Percentiles rank a stretch among this genome's conserved stretches.
Conservation (phyloP, 768 basidiomycete species). For the Suillus paluster region DNA sequence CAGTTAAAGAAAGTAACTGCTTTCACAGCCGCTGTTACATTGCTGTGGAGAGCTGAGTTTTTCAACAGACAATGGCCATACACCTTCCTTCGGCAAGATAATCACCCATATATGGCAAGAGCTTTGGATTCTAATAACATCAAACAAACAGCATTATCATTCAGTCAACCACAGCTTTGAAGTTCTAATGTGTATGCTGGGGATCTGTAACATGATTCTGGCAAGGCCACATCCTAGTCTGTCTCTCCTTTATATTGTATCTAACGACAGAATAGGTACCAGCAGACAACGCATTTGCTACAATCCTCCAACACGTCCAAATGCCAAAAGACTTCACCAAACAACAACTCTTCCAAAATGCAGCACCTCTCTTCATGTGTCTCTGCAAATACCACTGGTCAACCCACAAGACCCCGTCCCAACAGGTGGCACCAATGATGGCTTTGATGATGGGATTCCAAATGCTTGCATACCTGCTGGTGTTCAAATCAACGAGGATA, state of each 20-base stretch:
- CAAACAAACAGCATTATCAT: slow-evolving; percentile 26
- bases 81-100: slow-evolving; percentile 12
- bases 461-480: slow-evolving; percentile 45
- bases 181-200: no score
- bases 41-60: slow-evolving; percentile 7
- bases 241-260: slow-evolving; percentile 25
- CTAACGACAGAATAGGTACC: slow-evolving; percentile 21
- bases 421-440: slow-evolving; percentile 22
- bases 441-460: slow-evolving; percentile 41
- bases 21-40: no score
- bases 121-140: slow-evolving; percentile 28
- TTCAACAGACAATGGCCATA: slow-evolving; percentile 11
- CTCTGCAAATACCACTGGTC: slow-evolving; percentile 58
- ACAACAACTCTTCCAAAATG: slow-evolving; percentile 38
- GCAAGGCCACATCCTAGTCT: slow-evolving; percentile 66
- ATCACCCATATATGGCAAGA: slow-evolving; percentile 16
- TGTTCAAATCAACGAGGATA: slow-evolving; percentile 17
- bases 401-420: slow-evolving; percentile 41
- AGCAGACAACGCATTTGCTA: slow-evolving; percentile 19
- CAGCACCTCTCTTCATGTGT: slow-evolving; percentile 61
- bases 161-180: no score
- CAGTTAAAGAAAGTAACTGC: slow-evolving; percentile 18
- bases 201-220: slow-evolving; percentile 61
- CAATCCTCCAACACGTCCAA: slow-evolving; percentile 23
- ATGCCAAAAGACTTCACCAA: slow-evolving; percentile 40